Evolutionary conservation across 352 stramenopile genomes (phyloP).

Genomic region (Globisporangium spiculum): DNA sequence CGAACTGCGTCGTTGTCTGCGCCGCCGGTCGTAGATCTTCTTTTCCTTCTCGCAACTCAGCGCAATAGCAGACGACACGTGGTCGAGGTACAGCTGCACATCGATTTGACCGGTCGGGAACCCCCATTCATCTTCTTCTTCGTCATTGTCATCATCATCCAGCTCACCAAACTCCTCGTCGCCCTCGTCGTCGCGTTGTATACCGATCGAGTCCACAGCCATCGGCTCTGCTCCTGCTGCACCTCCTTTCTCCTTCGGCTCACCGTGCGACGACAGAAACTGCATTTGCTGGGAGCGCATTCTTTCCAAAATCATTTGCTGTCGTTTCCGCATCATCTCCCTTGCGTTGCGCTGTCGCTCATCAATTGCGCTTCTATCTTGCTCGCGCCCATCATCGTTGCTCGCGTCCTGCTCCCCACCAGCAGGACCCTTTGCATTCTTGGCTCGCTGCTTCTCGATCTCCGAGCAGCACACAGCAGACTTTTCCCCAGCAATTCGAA

Average conservation of each 20-base stretch:
- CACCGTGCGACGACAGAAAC: slow-evolving; percentile 54
- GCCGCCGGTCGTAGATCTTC: slow-evolving; percentile 26
- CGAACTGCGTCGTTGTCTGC: slow-evolving; percentile 32
- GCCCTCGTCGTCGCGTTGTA: slow-evolving; percentile 24
- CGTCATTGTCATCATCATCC: slow-evolving; percentile 58
- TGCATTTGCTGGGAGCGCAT: slow-evolving; percentile 76
- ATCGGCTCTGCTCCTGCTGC: slow-evolving; percentile 6
- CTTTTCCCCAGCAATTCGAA: slow-evolving; percentile 15
- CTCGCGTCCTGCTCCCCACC: not conserved
- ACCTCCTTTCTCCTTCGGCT: slow-evolving; percentile 16
- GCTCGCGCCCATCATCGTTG: not conserved
- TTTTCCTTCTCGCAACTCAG: slow-evolving; percentile 49
- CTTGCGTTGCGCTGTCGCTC: slow-evolving; percentile 36
- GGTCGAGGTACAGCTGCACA: slow-evolving; percentile 61
- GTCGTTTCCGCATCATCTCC: slow-evolving; percentile 56
- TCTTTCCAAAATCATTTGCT: slow-evolving; percentile 67
- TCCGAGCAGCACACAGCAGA: slow-evolving; percentile 7
- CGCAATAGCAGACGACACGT: slow-evolving; percentile 62
- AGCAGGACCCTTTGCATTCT: not conserved
- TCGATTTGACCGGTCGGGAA: slow-evolving; percentile 76
- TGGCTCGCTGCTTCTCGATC: slow-evolving; percentile 4
- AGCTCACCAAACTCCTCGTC: slow-evolving; percentile 37
- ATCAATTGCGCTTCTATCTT: slow-evolving; percentile 13
- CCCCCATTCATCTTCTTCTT: slow-evolving; percentile 73
- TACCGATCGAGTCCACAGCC: slow-evolving; percentile 6